phyloP scores from a whole-genome alignment of 1,284 basidiomycete species.

The Trichosporon coremiiforme region DNA sequence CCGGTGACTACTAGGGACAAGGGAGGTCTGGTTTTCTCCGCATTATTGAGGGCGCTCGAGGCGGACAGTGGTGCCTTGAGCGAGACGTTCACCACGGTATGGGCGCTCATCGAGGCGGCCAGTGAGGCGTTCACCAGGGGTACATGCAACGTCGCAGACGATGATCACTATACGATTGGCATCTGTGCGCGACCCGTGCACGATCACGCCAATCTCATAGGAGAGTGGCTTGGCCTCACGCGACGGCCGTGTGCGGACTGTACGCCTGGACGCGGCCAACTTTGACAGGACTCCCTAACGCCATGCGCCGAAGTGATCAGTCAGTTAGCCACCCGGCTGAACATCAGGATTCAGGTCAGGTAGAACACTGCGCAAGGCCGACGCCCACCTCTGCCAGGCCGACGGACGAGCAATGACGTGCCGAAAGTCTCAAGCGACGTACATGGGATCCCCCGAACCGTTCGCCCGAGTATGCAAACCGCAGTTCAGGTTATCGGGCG shows the following conservation, averaged over 20 bases:
- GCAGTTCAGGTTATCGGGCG: neutral
- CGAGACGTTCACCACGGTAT: neutral
- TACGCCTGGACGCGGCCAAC: neutral
- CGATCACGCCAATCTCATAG: conserved; percentile 9
- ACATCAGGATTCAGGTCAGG: conserved; percentile 4
- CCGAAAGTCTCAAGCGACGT: neutral
- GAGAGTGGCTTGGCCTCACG: neutral
- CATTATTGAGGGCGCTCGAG: neutral
- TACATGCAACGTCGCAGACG: neutral
- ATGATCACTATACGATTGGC: neutral
- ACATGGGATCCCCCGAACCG: neutral
- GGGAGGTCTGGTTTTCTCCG: neutral
- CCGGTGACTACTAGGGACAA: conserved; percentile 7
- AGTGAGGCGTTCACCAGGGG: conserved; percentile 4
- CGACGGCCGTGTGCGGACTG: neutral
- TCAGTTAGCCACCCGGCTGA: conserved; percentile 10
- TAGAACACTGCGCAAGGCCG: neutral
- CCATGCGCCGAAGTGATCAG: conserved; percentile 12
- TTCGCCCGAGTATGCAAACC: neutral
- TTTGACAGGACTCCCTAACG: neutral
- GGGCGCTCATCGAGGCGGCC: neutral
- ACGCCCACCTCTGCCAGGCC: neutral
- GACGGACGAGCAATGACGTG: neutral
- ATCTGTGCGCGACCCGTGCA: conserved; percentile 10
- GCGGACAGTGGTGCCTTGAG: neutral